phyloP scores from a whole-genome alignment of 176 grass and related monocot genomes.

The Paspalum notatum region DNA sequence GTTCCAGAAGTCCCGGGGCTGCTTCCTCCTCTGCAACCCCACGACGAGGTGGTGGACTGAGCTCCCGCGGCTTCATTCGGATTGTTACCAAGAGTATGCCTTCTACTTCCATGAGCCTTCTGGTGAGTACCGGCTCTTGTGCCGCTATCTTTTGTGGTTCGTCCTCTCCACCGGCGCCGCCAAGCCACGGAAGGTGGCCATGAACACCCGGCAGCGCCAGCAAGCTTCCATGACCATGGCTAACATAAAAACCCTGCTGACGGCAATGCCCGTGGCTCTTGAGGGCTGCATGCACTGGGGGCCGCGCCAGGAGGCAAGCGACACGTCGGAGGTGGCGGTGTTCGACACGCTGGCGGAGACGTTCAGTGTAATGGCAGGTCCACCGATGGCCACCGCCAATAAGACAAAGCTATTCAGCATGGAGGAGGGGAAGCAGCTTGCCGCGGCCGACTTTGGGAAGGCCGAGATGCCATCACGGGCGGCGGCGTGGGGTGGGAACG shows the following conservation, averaged over 20 bases:
- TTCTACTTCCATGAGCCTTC: slow-evolving; percentile 16
- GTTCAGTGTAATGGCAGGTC: not conserved
- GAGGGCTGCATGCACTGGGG: not conserved
- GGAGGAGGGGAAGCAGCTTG: not conserved
- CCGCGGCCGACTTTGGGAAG: not conserved
- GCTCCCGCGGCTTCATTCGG: not conserved
- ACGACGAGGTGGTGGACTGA: not conserved
- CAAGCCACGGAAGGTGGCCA: not conserved
- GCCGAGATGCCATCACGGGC: too few species aligned
- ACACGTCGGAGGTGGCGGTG: not conserved
- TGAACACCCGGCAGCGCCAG: too few species aligned
- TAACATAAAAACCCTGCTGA: too few species aligned
- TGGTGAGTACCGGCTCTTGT: slow-evolving; percentile 10
- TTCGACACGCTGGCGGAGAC: not conserved
- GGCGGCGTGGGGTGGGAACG: not conserved
- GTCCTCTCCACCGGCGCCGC: not conserved
- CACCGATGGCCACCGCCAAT: not conserved
- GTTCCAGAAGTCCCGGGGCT: not conserved
- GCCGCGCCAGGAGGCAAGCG: not conserved
- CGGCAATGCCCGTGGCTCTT: not conserved
- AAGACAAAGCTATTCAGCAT: not conserved
- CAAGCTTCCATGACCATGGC: not conserved
- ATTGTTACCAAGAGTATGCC: not conserved
- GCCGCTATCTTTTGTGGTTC: not conserved
- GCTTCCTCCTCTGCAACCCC: slow-evolving; percentile 9